phyloP scores from a whole-genome alignment of 1,284 basidiomycete species.

The Schizophyllum amplum region DNA sequence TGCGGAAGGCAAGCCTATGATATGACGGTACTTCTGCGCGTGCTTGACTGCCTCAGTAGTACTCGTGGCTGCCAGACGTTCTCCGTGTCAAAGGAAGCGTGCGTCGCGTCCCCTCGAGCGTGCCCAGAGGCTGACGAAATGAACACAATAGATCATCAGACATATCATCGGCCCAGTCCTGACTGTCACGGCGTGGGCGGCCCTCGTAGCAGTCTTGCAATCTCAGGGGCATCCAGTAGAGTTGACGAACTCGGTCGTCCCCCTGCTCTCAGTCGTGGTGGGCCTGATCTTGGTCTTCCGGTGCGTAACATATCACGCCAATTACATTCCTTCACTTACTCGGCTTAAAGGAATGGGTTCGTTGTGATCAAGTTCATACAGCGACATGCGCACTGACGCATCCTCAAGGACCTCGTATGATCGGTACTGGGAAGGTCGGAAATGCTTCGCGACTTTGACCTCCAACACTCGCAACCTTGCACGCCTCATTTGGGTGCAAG shows the following conservation, averaged over 20 bases:
- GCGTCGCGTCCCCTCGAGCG: conserved; percentile 17
- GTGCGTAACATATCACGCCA: conserved; percentile 27
- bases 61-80: conserved; percentile 86
- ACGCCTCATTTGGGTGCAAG: conserved; percentile 71
- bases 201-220: conserved; percentile 49
- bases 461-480: conserved; percentile 44
- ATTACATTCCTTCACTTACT: conserved; percentile 1
- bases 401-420: conserved; percentile 65
- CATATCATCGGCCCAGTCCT: conserved; percentile 73
- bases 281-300: conserved; percentile 74
- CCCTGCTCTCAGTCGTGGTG: conserved; percentile 84
- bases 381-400: not conserved
- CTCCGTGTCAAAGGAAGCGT: conserved; percentile 74
- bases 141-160: conserved; percentile 43
- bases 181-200: conserved; percentile 74
- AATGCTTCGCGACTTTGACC: conserved; percentile 63
- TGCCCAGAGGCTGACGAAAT: conserved; percentile 1
- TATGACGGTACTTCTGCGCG: not conserved
- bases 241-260: conserved; percentile 71
- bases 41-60: conserved; percentile 35
- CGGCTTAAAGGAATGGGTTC: conserved; percentile 30
- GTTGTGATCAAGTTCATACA: conserved; percentile 5
- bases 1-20: conserved; percentile 31
- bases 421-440: conserved; percentile 80
- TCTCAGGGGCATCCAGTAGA: conserved; percentile 44